phyloP scores from a whole-genome alignment of 202 grass and related monocot species.

The Digitaria exilis region DNA sequence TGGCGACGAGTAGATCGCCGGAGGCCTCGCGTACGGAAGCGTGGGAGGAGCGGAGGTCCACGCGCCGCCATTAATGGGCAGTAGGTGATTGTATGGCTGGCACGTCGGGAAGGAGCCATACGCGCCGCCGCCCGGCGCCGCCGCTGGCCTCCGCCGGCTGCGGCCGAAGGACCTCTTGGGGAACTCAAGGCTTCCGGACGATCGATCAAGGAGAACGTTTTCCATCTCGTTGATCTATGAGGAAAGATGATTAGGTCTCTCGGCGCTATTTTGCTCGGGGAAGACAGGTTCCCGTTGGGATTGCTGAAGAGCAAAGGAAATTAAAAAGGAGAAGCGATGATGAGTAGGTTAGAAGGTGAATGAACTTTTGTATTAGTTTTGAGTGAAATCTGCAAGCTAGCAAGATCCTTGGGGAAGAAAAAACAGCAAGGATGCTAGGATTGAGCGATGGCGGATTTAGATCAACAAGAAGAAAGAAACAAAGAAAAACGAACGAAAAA shows the following conservation, averaged over 20 bases:
- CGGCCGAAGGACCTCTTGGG: conserved; percentile 4
- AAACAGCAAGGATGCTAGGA: conserved; percentile 60
- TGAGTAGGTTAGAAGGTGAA: conserved; percentile 11
- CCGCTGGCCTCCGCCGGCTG: conserved; percentile 3
- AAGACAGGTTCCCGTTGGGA: conserved; percentile 18
- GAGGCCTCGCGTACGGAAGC: conserved; percentile 27
- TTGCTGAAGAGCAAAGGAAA: neutral
- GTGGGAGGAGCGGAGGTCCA: conserved; percentile 42
- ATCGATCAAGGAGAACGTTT: conserved; percentile 56
- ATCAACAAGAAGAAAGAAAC: conserved; percentile 17
- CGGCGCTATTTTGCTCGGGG: neutral
- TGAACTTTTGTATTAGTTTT: conserved; percentile 38
- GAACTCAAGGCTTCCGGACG: conserved; percentile 42
- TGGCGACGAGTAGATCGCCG: conserved; percentile 42
- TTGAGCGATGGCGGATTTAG: neutral
- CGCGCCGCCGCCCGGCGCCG: conserved; percentile 1
- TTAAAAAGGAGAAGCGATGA: neutral
- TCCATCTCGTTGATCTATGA: conserved; percentile 39
- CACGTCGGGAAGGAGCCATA: conserved; percentile 16
- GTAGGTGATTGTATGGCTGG: conserved; percentile 28
- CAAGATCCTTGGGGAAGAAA: conserved; percentile 49
- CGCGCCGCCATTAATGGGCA: conserved; percentile 18
- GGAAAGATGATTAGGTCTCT: neutral
- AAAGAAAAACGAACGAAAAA: conserved; percentile 14
- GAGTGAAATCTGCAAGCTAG: conserved; percentile 23